A percentile compares a stretch with the other conserved stretches of the same genome.
phyloP scores from a whole-genome alignment of 2,329 filamentous ascomycete genomes.

The Alternaria novae-zelandiae region DNA sequence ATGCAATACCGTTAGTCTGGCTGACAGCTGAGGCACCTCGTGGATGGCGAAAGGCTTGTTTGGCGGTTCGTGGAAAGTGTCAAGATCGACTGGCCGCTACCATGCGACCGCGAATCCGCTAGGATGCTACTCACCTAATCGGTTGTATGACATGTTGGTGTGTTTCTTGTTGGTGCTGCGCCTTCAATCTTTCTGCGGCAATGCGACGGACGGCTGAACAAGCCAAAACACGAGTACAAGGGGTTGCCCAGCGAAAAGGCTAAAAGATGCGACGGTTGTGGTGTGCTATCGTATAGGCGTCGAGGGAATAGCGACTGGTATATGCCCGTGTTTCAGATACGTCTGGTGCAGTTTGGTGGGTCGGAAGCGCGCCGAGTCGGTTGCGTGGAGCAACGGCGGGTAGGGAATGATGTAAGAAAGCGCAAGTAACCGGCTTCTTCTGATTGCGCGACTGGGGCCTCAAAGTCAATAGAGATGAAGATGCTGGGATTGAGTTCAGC shows the following conservation, averaged over 20 bases:
- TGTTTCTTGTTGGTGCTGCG: slow-evolving; percentile 22
- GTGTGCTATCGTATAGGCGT: slow-evolving; percentile 20
- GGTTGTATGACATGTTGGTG: slow-evolving; percentile 44
- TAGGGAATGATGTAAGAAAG: slow-evolving; percentile 14
- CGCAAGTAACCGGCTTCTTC: background rate
- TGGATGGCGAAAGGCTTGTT: slow-evolving; percentile 4
- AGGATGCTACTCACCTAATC: slow-evolving; percentile 40
- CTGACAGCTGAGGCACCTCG: background rate
- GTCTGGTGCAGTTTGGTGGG: slow-evolving; percentile 30
- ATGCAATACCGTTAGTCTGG: slow-evolving; percentile 15
- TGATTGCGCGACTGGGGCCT: background rate
- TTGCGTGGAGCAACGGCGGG: slow-evolving; percentile 41
- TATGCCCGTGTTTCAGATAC: slow-evolving; percentile 35
- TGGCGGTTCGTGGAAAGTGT: background rate
- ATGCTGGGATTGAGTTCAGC: background rate
- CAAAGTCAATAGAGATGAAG: background rate
- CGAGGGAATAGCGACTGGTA: slow-evolving; percentile 22
- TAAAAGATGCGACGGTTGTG: slow-evolving; percentile 24
- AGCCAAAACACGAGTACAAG: slow-evolving; percentile 22
- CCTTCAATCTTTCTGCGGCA: slow-evolving; percentile 26
- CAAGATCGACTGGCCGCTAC: background rate
- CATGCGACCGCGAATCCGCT: background rate
- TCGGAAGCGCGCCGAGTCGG: slow-evolving; percentile 27
- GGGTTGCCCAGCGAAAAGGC: slow-evolving; percentile 13
- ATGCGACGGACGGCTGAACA: slow-evolving; percentile 17